Conservation (phyloP, 345 rosid genomes). For the Atalantia buxifolia region DNA sequence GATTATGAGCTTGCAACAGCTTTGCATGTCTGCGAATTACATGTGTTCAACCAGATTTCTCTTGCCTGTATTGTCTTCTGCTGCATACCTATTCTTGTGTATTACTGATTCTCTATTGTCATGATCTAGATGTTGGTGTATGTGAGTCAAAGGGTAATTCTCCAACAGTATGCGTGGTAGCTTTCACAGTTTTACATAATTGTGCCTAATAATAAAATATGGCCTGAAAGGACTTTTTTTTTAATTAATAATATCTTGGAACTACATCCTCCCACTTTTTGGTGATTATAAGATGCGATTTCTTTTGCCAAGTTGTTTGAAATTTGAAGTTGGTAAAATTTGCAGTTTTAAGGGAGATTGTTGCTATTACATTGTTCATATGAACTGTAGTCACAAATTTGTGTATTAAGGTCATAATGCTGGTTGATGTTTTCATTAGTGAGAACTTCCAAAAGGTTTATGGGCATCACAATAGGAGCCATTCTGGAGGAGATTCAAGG, state of each 20-base stretch:
- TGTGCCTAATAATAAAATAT: neutral
- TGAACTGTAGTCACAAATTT: neutral
- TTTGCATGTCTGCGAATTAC: neutral
- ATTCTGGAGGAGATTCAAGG: conserved; percentile 92
- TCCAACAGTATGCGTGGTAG: neutral
- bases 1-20: neutral
- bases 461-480: conserved; percentile 90
- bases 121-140: neutral
- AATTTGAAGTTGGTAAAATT: neutral
- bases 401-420: neutral
- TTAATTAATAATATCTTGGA: neutral
- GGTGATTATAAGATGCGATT: neutral
- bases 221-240: neutral
- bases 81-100: neutral
- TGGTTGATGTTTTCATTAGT: conserved; percentile 39
- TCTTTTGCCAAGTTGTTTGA: neutral
- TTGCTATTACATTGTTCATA: neutral
- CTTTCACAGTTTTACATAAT: neutral
- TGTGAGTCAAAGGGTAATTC: neutral
- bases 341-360: neutral
- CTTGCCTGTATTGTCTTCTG: neutral
- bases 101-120: neutral
- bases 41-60: neutral
- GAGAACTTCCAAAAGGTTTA: conserved; percentile 92
- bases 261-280: neutral